Conservation (phyloP, 2,329 filamentous ascomycete species). For the Penicillium concentricum region DNA sequence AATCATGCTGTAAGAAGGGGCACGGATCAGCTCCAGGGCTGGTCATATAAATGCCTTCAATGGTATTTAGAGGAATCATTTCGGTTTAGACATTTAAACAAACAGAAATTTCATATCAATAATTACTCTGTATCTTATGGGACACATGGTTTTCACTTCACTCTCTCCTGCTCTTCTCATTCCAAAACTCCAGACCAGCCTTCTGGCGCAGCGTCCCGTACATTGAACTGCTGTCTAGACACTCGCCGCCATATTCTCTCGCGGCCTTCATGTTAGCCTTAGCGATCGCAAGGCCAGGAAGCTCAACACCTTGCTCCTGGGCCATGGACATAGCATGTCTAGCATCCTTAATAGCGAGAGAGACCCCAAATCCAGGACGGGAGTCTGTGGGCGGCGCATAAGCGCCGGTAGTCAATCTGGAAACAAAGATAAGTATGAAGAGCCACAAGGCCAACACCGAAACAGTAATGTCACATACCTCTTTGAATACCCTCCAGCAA, state of each 20-base stretch:
- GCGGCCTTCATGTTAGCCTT: constrained; percentile 37
- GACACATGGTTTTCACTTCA: background rate
- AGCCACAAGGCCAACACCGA: background rate
- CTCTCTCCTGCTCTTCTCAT: constrained; percentile 37
- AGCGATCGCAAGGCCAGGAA: constrained; percentile 37
- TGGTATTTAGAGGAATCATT: background rate
- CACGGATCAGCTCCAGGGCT: background rate
- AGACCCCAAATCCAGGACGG: constrained; percentile 39
- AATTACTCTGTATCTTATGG: background rate
- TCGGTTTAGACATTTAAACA: background rate
- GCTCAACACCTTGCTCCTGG: constrained; percentile 29
- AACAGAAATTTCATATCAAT: background rate
- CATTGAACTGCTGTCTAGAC: constrained; percentile 41
- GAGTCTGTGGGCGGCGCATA: constrained; percentile 41
- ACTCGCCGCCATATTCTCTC: constrained; percentile 37
- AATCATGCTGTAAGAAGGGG: background rate
- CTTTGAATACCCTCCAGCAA: constrained; percentile 45
- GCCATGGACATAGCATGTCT: constrained; percentile 37
- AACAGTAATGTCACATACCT: constrained; percentile 23
- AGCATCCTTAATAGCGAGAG: constrained; percentile 40
- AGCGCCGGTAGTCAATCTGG: constrained; percentile 43
- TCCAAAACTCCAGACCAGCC: constrained; percentile 40
- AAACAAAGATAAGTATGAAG: background rate
- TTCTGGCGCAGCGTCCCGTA: constrained; percentile 38
- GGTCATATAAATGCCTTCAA: background rate